A percentile compares a stretch with the other conserved stretches of the same genome.
phyloP scores from a whole-genome alignment of 495 filamentous ascomycete species.

The Daldinia concentrica region DNA sequence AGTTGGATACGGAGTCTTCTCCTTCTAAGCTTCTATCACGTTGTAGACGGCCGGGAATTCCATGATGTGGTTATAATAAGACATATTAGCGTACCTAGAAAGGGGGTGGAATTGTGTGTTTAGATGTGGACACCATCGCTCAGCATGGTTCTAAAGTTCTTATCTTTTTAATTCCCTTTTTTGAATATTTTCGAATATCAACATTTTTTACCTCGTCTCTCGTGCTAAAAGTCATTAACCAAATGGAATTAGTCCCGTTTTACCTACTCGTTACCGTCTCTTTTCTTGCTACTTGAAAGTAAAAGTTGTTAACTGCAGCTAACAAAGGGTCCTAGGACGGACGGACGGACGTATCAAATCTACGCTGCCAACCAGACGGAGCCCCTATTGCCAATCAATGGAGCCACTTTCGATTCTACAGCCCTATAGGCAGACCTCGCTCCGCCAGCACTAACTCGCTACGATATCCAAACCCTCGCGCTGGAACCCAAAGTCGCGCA shows the following conservation, averaged over 20 bases:
- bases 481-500: background rate
- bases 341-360: background rate
- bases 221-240: background rate
- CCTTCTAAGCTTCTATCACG: background rate
- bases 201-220: background rate
- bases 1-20: background rate
- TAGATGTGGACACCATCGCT: background rate
- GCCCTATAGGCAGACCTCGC: background rate
- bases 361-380: background rate
- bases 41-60: background rate
- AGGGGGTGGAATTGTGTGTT: background rate
- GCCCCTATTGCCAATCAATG: background rate
- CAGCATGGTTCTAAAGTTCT: background rate
- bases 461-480: background rate
- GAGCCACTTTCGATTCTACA: background rate
- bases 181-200: background rate
- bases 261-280: background rate
- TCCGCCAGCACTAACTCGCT: background rate
- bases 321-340: background rate
- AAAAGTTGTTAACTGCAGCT: background rate
- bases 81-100: background rate
- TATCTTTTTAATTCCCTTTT: background rate
- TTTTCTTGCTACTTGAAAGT: background rate
- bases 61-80: background rate
- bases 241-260: background rate